A percentile compares a stretch with the other conserved stretches of the same genome.
Conservation (phyloP, 306 rosid genomes). For the Aeschynomene evenia region DNA sequence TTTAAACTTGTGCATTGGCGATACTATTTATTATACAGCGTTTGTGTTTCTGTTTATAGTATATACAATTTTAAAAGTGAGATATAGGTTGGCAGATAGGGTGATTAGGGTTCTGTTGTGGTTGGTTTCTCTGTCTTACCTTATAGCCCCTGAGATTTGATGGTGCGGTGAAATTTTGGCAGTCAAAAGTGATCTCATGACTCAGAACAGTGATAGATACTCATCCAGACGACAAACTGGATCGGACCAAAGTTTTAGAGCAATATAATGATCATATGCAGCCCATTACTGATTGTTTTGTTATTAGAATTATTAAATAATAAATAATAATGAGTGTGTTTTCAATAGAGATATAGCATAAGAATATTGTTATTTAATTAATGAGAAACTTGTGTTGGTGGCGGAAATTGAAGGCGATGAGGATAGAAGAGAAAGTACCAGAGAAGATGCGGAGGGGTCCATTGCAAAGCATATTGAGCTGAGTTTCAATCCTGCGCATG, state of each 20-base stretch:
- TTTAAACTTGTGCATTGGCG: no score
- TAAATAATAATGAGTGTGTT: neutral
- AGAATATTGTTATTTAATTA: neutral
- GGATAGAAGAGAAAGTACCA: constrained; percentile 40
- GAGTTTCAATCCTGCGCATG: constrained; percentile 80
- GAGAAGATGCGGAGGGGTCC: constrained; percentile 67
- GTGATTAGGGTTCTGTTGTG: constrained; percentile 42
- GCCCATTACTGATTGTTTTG: neutral
- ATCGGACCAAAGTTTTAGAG: constrained; percentile 4
- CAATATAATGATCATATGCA: neutral
- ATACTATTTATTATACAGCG: no score
- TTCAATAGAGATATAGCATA: neutral
- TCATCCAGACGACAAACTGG: neutral
- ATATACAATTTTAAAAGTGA: no score
- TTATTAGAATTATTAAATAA: no score
- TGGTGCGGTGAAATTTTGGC: neutral
- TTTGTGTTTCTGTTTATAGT: no score
- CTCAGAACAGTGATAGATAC: constrained; percentile 9
- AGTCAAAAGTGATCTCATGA: constrained; percentile 33
- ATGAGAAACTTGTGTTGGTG: neutral
- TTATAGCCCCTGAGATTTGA: neutral
- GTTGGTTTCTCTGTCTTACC: neutral
- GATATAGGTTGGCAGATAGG: constrained; percentile 27
- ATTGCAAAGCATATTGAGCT: constrained; percentile 69
- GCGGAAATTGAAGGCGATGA: neutral